These are phyloP conservation scores for Annona squamosa DNA, from an alignment of 164 flowering plant species.

Conservation along the genomic window DNA sequence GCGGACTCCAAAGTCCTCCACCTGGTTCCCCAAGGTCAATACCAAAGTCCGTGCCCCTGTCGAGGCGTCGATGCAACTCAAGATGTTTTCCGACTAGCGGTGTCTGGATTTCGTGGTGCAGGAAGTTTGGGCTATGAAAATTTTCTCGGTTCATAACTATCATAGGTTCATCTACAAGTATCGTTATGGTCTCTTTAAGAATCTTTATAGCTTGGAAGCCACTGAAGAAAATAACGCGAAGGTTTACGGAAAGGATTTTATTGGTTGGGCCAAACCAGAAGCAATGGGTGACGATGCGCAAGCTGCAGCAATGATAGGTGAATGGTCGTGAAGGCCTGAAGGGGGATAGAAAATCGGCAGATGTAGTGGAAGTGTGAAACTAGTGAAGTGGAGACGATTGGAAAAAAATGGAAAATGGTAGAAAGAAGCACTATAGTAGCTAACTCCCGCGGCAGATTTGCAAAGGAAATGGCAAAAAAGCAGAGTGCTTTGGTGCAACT, in stretches of 20 bases:
- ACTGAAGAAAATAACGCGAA: conserved; percentile 71
- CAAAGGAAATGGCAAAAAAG: too few relatives aligned
- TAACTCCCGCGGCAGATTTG: too few relatives aligned
- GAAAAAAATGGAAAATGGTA: too few relatives aligned
- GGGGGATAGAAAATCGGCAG: too few relatives aligned
- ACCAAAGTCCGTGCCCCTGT: conserved; percentile 42
- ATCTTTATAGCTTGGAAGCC: conserved; percentile 50
- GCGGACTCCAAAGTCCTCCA: conserved; percentile 5
- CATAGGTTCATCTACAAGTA: conserved; percentile 43
- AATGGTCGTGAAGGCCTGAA: too few relatives aligned
- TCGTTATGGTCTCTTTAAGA: conserved; percentile 85
- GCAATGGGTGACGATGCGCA: conserved; percentile 52
- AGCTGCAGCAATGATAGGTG: too few relatives aligned
- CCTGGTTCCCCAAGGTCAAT: conserved; percentile 57
- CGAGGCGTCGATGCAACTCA: conserved; percentile 48
- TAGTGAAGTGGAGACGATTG: too few relatives aligned
- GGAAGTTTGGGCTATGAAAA: conserved; percentile 86
- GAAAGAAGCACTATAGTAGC: too few relatives aligned
- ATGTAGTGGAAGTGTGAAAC: too few relatives aligned
- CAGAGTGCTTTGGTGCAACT: too few relatives aligned
- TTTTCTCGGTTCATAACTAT: conserved; percentile 51
- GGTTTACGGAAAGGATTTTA: conserved; percentile 88
- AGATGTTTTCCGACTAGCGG: conserved; percentile 49
- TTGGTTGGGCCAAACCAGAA: conserved; percentile 87
- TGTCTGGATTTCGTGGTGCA: conserved; percentile 59